Evolutionary conservation across 768 basidiomycete genomes (phyloP), one percentile per base, ranked within the genome.

Genomic region (Xanthoconium purpureum): DNA sequence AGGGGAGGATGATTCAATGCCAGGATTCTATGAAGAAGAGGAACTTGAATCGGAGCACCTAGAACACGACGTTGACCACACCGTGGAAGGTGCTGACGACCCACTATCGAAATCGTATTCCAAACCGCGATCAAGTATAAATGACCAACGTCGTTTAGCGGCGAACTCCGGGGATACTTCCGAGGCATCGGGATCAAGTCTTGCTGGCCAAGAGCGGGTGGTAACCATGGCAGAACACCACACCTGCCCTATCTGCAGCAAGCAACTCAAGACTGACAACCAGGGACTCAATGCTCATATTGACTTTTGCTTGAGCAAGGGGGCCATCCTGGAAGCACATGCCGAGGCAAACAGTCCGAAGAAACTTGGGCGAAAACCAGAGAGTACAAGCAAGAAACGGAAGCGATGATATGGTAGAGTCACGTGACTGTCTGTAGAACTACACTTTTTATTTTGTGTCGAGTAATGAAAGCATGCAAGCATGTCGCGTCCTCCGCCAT

Each of bases 221-320:
- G 15, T 12, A 38, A 29, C 29, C 15, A 36, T 13, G 3, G 28
- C 14, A 38, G 61, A 58, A 38, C 38, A 60, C n/a, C 78, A 82
- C 52, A 69, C 71, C 0, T 95, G 92, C 70, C 93, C 94, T 5
- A 75, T 94, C 24, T 95, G 91, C 63, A 67, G 72, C 28, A 84
- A 82, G 66, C 68, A 72, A 13, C 68, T 93, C 52, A 74, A 79
- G 57, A 83, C 80, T 1, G 85, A 92, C 68, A 97, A 97, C 66
- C 77, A 80, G 47, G 85, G 81, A 6, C 72, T 97, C 35, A 96
- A 97, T 66, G 77, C 82, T n/a, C 94, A 97, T 64, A 79, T 97
- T 43, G 94, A 97, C 70, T 89, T 86, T 64, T 97, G 94, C 66
- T 71, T 97, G 49, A 94, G 90, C 67, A 82, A 84, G 55, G 82